Conservation (phyloP, 2,329 filamentous ascomycete genomes). For the Nemania bipapillata region DNA sequence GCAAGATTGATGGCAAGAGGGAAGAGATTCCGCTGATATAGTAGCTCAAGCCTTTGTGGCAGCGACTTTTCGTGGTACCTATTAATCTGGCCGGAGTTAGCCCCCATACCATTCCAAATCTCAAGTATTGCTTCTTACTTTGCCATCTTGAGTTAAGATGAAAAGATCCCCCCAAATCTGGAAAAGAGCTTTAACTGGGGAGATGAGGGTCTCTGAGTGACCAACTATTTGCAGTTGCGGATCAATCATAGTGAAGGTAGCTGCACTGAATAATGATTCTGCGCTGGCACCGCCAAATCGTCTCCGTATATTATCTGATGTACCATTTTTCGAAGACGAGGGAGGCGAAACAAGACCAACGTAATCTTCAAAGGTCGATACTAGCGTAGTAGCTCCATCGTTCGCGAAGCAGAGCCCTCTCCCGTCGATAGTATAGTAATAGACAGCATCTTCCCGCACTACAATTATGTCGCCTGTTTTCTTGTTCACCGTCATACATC, state of each 20-base stretch:
- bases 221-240: slow-evolving; percentile 89
- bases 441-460: slow-evolving; percentile 94
- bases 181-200: slow-evolving; percentile 82
- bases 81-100: slow-evolving; percentile 68
- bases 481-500: slow-evolving; percentile 90
- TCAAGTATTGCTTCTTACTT: slow-evolving; percentile 64
- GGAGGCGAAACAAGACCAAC: slow-evolving; percentile 86
- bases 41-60: slow-evolving; percentile 88
- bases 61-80: slow-evolving; percentile 91
- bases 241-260: slow-evolving; percentile 90
- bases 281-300: slow-evolving; percentile 77
- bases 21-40: slow-evolving; percentile 94
- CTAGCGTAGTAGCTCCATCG: slow-evolving; percentile 86
- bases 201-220: slow-evolving; percentile 85
- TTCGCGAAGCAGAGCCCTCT: slow-evolving; percentile 89
- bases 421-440: slow-evolving; percentile 87
- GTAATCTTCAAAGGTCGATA: slow-evolving; percentile 84
- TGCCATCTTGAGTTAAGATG: slow-evolving; percentile 89
- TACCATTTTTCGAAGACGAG: slow-evolving; percentile 60
- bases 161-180: slow-evolving; percentile 92
- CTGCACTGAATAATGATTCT: slow-evolving; percentile 85
- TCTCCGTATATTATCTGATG: slow-evolving; percentile 71
- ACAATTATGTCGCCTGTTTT: slow-evolving; percentile 86
- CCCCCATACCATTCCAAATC: background rate
- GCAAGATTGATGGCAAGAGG: slow-evolving; percentile 91